Evolutionary conservation across 1,284 basidiomycete genomes (phyloP).

Genomic region (Leccinum colubrinum): DNA sequence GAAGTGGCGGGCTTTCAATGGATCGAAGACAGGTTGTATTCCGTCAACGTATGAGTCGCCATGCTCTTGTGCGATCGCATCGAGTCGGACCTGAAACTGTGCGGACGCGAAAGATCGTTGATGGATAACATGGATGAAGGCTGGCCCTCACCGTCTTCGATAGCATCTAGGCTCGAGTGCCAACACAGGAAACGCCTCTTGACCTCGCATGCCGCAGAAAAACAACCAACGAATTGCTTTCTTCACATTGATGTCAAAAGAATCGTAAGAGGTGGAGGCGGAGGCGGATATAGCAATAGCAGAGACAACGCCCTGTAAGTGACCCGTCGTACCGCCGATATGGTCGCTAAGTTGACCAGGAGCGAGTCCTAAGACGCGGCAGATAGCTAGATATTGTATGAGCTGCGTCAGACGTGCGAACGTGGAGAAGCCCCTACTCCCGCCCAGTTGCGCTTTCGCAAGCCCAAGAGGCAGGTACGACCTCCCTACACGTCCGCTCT

Average conservation of each 20-base stretch:
- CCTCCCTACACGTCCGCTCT: no score
- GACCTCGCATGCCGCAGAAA: constrained; percentile 91
- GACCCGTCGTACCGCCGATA: constrained; percentile 89
- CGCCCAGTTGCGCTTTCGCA: no score
- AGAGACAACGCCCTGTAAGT: constrained; percentile 95
- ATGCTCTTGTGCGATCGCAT: constrained; percentile 86
- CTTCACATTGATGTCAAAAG: constrained; percentile 71
- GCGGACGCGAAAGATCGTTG: constrained; percentile 59
- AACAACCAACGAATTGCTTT: constrained; percentile 93
- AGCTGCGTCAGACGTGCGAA: constrained; percentile 72
- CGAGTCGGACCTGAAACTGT: constrained; percentile 83
- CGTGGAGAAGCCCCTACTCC: no score
- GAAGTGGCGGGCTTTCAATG: constrained; percentile 95
- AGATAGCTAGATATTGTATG: constrained; percentile 85
- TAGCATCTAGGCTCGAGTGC: constrained; percentile 84
- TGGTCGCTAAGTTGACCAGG: constrained; percentile 80
- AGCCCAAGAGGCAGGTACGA: no score
- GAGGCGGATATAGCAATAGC: constrained; percentile 81
- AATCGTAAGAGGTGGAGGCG: constrained; percentile 65
- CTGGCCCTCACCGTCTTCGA: constrained; percentile 62
- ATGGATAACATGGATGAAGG: constrained; percentile 95
- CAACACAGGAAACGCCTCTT: constrained; percentile 93
- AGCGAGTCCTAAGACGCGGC: constrained; percentile 70
- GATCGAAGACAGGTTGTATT: constrained; percentile 92
- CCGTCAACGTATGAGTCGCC: constrained; percentile 94